These are phyloP conservation scores for Hirsutella minnesotensis DNA, from an alignment of 2,329 filamentous ascomycete species.

Conservation along the genomic window DNA sequence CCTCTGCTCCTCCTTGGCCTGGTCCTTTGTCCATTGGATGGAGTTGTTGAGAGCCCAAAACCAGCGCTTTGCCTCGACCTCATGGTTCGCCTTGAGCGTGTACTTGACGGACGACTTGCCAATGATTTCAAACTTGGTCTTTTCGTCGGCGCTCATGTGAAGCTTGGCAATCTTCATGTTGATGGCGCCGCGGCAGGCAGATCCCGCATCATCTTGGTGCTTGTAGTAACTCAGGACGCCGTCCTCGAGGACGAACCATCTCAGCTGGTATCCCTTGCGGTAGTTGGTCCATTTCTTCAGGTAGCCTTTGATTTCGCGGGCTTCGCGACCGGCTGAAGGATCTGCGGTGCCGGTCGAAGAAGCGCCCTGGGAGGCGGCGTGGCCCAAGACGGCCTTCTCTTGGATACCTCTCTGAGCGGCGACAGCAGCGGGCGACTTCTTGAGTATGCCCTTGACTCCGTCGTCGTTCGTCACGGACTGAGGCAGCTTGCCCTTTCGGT, in stretches of 20 bases:
- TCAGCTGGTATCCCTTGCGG: slow-evolving; percentile 86
- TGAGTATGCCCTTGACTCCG: slow-evolving; percentile 73
- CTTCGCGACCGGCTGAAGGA: slow-evolving; percentile 66
- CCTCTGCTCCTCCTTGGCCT: slow-evolving; percentile 79
- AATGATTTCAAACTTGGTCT: slow-evolving; percentile 94
- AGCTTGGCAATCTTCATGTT: slow-evolving; percentile 96
- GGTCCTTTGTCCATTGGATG: slow-evolving; percentile 96
- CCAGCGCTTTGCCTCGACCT: slow-evolving; percentile 97
- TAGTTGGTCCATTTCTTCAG: slow-evolving; percentile 99
- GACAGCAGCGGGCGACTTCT: slow-evolving; percentile 86
- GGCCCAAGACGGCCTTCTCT: slow-evolving; percentile 89
- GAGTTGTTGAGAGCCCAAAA: slow-evolving; percentile 99
- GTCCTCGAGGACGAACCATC: slow-evolving; percentile 97
- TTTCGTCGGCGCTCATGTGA: slow-evolving; percentile 94
- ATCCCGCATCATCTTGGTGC: slow-evolving; percentile 93
- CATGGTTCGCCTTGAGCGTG: slow-evolving; percentile 92
- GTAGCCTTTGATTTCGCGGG: slow-evolving; percentile 95
- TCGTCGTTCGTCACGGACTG: slow-evolving; percentile 97
- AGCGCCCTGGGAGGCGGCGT: slow-evolving; percentile 45
- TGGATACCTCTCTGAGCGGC: slow-evolving; percentile 92
- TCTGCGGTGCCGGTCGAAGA: slow-evolving; percentile 43
- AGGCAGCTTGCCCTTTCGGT: slow-evolving; percentile 88
- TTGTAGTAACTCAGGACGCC: slow-evolving; percentile 98
- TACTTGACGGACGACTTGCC: slow-evolving; percentile 99
- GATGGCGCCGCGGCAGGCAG: slow-evolving; percentile 91